Percentiles rank a stretch among this genome's conserved stretches.
Evolutionary conservation across 139 green algal species (phyloP).

Genomic region (Micractinium conductrix): DNA sequence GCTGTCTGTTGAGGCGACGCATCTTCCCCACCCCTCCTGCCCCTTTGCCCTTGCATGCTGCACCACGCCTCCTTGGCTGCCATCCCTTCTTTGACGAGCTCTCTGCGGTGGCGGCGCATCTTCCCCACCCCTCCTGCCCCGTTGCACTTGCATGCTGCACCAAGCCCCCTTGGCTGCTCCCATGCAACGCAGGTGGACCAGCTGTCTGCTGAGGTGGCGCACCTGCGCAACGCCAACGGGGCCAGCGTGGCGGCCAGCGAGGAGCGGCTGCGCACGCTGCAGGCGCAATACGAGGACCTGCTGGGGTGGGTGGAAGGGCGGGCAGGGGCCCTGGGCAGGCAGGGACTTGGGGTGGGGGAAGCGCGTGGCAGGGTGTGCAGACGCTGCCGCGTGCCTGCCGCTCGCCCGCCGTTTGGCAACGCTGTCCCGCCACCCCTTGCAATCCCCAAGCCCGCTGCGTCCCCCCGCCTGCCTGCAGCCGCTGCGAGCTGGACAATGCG

Average conservation of each 20-base stretch:
- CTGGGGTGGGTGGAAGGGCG: constrained; percentile 57
- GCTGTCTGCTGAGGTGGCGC: constrained; percentile 57
- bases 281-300: constrained; percentile 57
- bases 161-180: too few relatives aligned
- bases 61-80: too few relatives aligned
- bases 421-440: too few relatives aligned
- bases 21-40: not conserved
- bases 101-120: too few relatives aligned
- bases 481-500: constrained; percentile 61
- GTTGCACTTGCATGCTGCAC: too few relatives aligned
- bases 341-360: not conserved
- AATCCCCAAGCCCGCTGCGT: too few relatives aligned
- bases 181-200: constrained; percentile 47
- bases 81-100: too few relatives aligned
- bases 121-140: too few relatives aligned
- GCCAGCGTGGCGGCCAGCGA: constrained; percentile 58
- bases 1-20: too few relatives aligned
- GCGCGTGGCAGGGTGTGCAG: not conserved
- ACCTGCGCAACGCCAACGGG: constrained; percentile 52
- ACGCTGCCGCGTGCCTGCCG: too few relatives aligned
- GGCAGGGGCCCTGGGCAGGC: not conserved
- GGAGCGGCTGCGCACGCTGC: constrained; percentile 45
- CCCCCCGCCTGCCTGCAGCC: constrained; percentile 34
- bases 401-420: too few relatives aligned
- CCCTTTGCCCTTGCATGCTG: not conserved